Evolutionary conservation across 129 eudicot genomes (phyloP).

Genomic region (Escallonia herrerae): DNA sequence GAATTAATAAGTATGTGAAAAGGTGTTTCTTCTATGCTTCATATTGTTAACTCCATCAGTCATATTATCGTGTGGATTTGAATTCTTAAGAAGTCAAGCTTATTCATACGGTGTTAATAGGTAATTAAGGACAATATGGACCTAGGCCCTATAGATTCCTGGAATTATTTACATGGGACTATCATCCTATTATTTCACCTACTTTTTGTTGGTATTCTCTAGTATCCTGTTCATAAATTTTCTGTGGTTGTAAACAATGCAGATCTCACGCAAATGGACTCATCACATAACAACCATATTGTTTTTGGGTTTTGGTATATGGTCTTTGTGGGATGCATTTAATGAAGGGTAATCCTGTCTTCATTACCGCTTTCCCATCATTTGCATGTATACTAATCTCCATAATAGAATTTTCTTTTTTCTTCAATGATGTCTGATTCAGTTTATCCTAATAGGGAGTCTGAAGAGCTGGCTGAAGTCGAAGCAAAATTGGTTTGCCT

Average conservation of each 20-base stretch:
- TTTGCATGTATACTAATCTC: constrained; percentile 3
- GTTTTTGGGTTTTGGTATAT: constrained; percentile 84
- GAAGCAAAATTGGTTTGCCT: constrained; percentile 86
- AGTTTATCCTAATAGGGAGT: constrained; percentile 45
- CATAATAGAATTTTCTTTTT: constrained; percentile 2
- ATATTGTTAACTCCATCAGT: no score
- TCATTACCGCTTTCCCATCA: neutral
- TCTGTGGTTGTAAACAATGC: constrained; percentile 20
- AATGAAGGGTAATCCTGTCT: constrained; percentile 49
- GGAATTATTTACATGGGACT: neutral
- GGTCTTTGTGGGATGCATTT: constrained; percentile 98
- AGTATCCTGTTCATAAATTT: neutral
- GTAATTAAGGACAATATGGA: no score
- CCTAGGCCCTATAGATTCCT: no score
- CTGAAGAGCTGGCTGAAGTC: constrained; percentile 88
- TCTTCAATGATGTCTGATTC: constrained; percentile 7
- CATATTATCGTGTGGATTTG: no score
- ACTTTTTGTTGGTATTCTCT: neutral
- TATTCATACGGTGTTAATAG: no score
- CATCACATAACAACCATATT: constrained; percentile 92
- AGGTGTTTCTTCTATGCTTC: no score
- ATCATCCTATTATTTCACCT: neutral
- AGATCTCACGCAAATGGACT: constrained; percentile 78
- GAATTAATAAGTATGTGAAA: no score
- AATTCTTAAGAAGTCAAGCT: no score